Base-by-base conservation (phyloP, 176 grass and related monocot genomes). In the Lolium rigidum region DNA sequence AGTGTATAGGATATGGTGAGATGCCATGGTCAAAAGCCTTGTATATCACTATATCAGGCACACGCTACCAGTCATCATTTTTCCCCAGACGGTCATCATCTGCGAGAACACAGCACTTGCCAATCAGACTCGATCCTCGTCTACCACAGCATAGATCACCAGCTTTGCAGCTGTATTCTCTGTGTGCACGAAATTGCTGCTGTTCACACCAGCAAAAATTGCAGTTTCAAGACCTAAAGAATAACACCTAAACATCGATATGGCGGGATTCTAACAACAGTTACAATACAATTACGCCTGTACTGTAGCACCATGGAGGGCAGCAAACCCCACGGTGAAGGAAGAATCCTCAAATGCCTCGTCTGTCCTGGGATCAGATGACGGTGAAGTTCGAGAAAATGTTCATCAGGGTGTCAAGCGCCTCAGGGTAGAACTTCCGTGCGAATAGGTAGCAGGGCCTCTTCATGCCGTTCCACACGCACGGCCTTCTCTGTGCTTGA, bases 391-490 rank as follows among this genome's bases (percentile, higher is more conserved):
- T 97, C 0, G 95, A 94, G 47, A 94, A 94, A 46, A 97, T 86
- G 82, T 94, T 94, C 95, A 92, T 92, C 92, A 94, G 86, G 71
- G 92, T 91, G 58, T 92, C 95, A 0, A 97, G 92, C 0, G 86
- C 88, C 86, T 97, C 95, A 0, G 95, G 95, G 43, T 91, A 92
- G 59, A 97, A 94, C 82, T 97, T 97, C 17, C 95, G 89, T 0
- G 92, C 92, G 6, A 97, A 97, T 38, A 97, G 87, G 77, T 91
- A 94, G 68, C 95, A 97, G 9, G 92, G 95, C 11, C 92, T 82
- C 88, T 94, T 97, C 88, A 92, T 94, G 77, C 92, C 92, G 7
- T 97, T 97, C 95, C 95, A 97, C 80, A 89, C 71, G 83, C 95
- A 97, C 2, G 90, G 90, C 55, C 66, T 88, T 64, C 85, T 80